Base-by-base conservation (phyloP, 805 yeast genomes). In the Candida succiphila region DNA sequence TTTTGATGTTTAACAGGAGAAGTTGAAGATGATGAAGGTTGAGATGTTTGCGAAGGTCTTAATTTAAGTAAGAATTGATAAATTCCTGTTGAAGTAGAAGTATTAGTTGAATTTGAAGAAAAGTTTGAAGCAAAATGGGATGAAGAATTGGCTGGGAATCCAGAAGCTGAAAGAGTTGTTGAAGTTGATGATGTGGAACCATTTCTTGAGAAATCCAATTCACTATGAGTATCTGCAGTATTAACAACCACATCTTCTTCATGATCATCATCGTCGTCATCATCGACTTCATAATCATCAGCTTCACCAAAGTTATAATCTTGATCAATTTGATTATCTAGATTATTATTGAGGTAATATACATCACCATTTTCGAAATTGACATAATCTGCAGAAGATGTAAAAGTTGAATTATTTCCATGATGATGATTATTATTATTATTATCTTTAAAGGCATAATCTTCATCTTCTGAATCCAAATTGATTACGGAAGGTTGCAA, bases 391-490 rank as follows among this genome's bases (percentile, higher is more conserved):
- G 15, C 17, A 17, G 29, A 21, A 21, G 23, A 21, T 21, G 7
- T 21, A 7, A 21, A 21, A 8, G 7, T 21, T 10, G 10, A 21
- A 21, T 21, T 21, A 10, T 21, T 21, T 8, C 7, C 23, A 21
- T 7, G 10, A 8, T 7, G 10, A 8, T 8, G 10, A 21, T 13
- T 24, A 14, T 29, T 25, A 16, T 31, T 7, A 22, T 31, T 34
- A 7, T 37, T 40, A 23, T 49, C 45, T 26, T 45, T 46, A 31
- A 52, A 53, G 21, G 44, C 42, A 33, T 58, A 56, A 18, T 55
- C 54, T 14, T 61, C 67, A 18, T 61, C 60, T 30, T 64, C 70
- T 0, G 69, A 64, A 33, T 61, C 69, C 30, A 64, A 39, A 25
- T 58, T 51, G 23, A 63, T 54, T 3, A 63, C 50, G 38, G 61